Evolutionary conservation across 1,139 yeast species (phyloP).

Genomic region (Suzukiozyma palmioleophila): DNA sequence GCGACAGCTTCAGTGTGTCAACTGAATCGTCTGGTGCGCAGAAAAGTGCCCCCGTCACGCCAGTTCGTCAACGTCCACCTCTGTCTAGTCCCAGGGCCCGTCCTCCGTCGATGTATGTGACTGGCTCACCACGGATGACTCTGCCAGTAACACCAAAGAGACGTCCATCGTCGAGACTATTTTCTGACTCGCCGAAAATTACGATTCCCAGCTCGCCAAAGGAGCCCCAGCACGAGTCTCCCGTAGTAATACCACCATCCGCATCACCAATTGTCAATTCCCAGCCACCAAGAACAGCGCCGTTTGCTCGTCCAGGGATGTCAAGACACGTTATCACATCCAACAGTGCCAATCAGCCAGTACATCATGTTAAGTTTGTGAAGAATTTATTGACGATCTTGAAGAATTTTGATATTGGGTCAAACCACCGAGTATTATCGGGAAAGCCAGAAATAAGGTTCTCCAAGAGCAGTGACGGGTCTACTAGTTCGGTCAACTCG

Average conservation of each 20-base stretch:
- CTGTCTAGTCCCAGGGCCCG: not conserved
- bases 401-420: constrained; percentile 42
- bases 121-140: not conserved
- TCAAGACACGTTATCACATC: constrained; percentile 1
- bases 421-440: constrained; percentile 5
- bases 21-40: not conserved
- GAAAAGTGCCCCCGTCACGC: not conserved
- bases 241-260: constrained; percentile 2
- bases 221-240: constrained; percentile 1
- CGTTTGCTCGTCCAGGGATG: not conserved
- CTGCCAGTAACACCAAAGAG: not conserved
- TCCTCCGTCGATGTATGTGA: not conserved
- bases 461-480: no score
- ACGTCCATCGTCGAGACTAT: not conserved
- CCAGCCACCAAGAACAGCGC: not conserved
- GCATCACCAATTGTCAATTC: not conserved
- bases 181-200: not conserved
- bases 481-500: not conserved
- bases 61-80: not conserved
- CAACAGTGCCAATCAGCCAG: constrained; percentile 16
- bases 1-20: no score
- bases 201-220: not conserved
- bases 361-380: constrained; percentile 33
- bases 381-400: constrained; percentile 31
- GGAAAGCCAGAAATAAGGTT: not conserved